Evolutionary conservation across 768 basidiomycete species (phyloP).

Genomic region (Tulasnella calospora): DNA sequence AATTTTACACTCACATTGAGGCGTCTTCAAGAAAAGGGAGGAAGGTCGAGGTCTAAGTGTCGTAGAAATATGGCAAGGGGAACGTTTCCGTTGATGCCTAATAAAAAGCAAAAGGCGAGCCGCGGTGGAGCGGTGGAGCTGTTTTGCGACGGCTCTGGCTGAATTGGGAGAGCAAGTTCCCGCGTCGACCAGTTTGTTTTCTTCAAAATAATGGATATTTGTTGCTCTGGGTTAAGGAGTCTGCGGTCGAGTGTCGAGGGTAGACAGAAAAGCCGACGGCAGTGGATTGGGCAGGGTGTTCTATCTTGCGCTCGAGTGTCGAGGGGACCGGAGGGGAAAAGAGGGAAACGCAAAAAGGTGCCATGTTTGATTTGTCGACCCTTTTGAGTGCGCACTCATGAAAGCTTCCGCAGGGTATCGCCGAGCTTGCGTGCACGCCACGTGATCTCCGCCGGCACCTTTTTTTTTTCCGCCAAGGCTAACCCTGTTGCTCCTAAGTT

Average conservation of each 20-base stretch:
- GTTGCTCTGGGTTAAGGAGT: no score
- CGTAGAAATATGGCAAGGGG: no score
- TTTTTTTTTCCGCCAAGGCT: no score
- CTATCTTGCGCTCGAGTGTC: no score
- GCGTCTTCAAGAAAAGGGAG: not conserved
- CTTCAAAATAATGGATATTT: not conserved
- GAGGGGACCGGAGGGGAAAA: no score
- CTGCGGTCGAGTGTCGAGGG: no score
- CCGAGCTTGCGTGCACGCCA: not conserved
- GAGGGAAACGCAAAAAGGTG: not conserved
- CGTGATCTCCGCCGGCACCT: not conserved
- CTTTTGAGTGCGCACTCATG: not conserved
- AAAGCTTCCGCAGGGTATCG: not conserved
- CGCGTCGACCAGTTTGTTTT: not conserved
- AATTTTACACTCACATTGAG: not conserved
- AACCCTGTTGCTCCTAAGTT: no score
- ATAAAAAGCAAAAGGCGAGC: no score
- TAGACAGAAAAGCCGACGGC: no score
- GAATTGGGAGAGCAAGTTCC: not conserved
- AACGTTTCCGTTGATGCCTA: no score
- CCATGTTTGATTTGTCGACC: not conserved
- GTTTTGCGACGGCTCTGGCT: not conserved
- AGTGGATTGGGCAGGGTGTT: no score
- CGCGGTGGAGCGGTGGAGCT: no score
- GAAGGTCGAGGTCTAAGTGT: not conserved